These are phyloP conservation scores for Curvularia spicifera DNA, from an alignment of 2,329 filamentous ascomycete species.

Conservation along the genomic window DNA sequence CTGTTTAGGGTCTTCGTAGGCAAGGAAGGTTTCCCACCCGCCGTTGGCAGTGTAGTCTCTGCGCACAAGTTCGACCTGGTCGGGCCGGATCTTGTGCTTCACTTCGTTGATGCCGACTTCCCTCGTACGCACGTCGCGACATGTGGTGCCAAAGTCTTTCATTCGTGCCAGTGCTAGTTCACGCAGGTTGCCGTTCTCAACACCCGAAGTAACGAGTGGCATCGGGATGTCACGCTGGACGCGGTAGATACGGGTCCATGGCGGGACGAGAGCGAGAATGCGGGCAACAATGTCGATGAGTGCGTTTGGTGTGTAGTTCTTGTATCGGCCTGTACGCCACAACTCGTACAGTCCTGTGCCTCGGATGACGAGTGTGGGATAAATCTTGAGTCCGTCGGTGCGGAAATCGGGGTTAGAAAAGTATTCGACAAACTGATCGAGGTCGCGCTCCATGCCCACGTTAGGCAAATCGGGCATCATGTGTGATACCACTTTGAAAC, in stretches of 20 bases:
- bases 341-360: slow-evolving; percentile 96
- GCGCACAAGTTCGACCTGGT: slow-evolving; percentile 92
- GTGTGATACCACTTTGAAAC: slow-evolving; percentile 98
- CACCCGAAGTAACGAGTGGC: slow-evolving; percentile 97
- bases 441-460: slow-evolving; percentile 95
- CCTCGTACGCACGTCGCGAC: slow-evolving; percentile 92
- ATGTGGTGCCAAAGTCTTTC: slow-evolving; percentile 98
- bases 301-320: slow-evolving; percentile 98
- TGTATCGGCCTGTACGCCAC: slow-evolving; percentile 95
- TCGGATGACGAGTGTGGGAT: slow-evolving; percentile 94
- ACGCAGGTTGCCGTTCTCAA: slow-evolving; percentile 95
- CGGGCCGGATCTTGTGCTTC: slow-evolving; percentile 96
- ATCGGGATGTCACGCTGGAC: slow-evolving; percentile 99
- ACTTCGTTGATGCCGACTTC: slow-evolving; percentile 99
- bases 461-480: slow-evolving; percentile 99
- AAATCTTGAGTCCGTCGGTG: slow-evolving; percentile 97
- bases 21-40: slow-evolving; percentile 97
- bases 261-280: slow-evolving; percentile 92
- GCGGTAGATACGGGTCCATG: slow-evolving; percentile 98
- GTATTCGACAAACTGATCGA: slow-evolving; percentile 97
- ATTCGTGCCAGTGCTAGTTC: slow-evolving; percentile 94
- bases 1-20: slow-evolving; percentile 98
- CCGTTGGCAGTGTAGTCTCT: slow-evolving; percentile 94
- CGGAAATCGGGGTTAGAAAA: slow-evolving; percentile 96
- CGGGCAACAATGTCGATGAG: slow-evolving; percentile 94